Percentiles rank a stretch among this genome's conserved stretches.
phyloP scores from a whole-genome alignment of 179 eudicot genomes.

The Heliamphora pulchella region DNA sequence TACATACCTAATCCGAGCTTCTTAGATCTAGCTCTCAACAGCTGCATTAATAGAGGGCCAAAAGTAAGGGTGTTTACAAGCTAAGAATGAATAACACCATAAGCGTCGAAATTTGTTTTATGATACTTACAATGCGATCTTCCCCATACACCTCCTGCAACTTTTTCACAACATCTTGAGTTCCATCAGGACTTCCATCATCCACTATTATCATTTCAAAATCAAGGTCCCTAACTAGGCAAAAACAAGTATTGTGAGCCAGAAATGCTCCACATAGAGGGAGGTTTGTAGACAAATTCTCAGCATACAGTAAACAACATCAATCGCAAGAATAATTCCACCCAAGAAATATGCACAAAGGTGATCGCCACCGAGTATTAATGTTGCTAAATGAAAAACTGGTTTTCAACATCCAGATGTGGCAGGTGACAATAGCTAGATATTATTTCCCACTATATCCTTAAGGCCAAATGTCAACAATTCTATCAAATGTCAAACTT shows the following conservation, averaged over 20 bases:
- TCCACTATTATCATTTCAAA: slow-evolving; percentile 86
- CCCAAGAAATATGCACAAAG: neutral
- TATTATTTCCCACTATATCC: no score
- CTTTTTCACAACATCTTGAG: slow-evolving; percentile 87
- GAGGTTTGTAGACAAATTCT: neutral
- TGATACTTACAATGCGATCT: slow-evolving; percentile 61
- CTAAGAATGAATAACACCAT: neutral
- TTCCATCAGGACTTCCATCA: slow-evolving; percentile 99
- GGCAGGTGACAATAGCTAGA: neutral
- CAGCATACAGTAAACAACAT: neutral
- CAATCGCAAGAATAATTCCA: neutral
- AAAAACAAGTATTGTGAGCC: neutral
- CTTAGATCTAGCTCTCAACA: slow-evolving; percentile 78
- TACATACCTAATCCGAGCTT: slow-evolving; percentile 89
- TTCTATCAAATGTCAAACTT: neutral
- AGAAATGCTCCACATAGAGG: neutral
- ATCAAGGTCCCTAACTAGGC: slow-evolving; percentile 57
- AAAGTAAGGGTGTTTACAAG: slow-evolving; percentile 6
- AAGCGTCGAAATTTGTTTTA: neutral
- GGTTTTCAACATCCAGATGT: neutral
- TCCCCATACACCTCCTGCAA: slow-evolving; percentile 84
- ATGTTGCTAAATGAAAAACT: neutral
- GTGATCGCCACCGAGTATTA: neutral
- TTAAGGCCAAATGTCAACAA: neutral
- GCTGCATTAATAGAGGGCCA: slow-evolving; percentile 33